A percentile compares a stretch with the other conserved stretches of the same genome.
Conservation (phyloP, 495 filamentous ascomycete genomes). For the Xylona heveae region DNA sequence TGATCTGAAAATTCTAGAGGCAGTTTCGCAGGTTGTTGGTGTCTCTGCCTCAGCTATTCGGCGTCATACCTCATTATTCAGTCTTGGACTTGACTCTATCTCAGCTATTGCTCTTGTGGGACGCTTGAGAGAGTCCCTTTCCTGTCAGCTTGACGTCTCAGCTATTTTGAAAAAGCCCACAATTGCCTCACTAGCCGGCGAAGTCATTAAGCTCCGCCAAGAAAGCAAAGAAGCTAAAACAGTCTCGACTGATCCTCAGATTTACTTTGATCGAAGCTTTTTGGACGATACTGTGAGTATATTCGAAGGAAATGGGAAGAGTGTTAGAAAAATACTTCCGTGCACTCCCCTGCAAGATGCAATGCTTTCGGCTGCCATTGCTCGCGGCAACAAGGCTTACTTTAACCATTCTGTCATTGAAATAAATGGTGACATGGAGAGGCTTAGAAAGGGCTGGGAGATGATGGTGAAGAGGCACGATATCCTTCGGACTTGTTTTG, state of each 20-base stretch:
- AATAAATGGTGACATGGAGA: conserved; percentile 20
- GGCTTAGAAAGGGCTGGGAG: conserved; percentile 24
- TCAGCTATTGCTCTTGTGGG: conserved; percentile 48
- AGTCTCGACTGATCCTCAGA: not conserved
- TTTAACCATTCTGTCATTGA: conserved; percentile 31
- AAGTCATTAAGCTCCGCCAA: conserved; percentile 8
- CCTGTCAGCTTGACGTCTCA: conserved; percentile 31
- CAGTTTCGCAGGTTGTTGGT: conserved; percentile 27
- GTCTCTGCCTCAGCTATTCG: conserved; percentile 21
- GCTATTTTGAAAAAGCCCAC: conserved; percentile 38
- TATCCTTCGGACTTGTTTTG: conserved; percentile 42
- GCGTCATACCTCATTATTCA: conserved; percentile 32
- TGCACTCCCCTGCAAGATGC: conserved; percentile 69
- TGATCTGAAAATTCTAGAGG: conserved; percentile 23
- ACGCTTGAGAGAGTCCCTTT: conserved; percentile 20
- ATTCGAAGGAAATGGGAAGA: conserved; percentile 14
- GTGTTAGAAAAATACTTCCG: conserved; percentile 36
- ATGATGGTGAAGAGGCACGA: conserved; percentile 31
- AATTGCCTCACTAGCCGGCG: conserved; percentile 28
- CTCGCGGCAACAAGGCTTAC: conserved; percentile 19
- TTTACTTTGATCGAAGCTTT: conserved; percentile 18
- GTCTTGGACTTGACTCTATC: conserved; percentile 61
- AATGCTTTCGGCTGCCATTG: conserved; percentile 40
- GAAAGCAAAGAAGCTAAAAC: too few relatives aligned
- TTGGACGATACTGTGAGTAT: conserved; percentile 12